Evolutionary conservation across 2,329 filamentous ascomycete genomes (phyloP).

Genomic region (Cordyceps tenuipes): DNA sequence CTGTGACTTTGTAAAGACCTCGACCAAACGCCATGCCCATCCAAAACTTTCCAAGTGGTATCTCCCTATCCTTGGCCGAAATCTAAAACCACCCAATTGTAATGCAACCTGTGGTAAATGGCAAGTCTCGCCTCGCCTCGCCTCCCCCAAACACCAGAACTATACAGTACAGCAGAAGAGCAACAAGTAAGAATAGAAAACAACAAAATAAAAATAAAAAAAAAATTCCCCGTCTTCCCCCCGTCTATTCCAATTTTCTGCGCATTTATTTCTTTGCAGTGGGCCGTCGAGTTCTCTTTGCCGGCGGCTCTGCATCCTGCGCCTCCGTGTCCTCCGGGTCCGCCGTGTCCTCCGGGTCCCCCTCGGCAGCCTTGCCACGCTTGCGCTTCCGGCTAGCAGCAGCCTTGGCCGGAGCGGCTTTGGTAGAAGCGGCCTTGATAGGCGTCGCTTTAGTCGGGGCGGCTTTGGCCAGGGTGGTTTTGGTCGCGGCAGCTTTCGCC

Average conservation of each 20-base stretch:
- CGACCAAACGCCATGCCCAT: neutral
- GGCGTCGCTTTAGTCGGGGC: neutral
- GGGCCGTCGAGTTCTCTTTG: neutral
- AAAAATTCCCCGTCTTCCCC: too few relatives aligned
- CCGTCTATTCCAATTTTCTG: too few relatives aligned
- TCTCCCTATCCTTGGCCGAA: neutral
- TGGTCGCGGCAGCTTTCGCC: neutral
- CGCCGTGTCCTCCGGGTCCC: neutral
- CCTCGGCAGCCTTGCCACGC: neutral
- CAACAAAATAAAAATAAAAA: neutral
- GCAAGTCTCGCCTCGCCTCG: neutral
- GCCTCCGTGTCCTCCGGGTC: too few relatives aligned
- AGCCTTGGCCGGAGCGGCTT: neutral
- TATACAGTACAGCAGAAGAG: neutral
- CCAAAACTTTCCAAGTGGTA: neutral
- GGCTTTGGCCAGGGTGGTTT: neutral
- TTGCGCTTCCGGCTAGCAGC: neutral
- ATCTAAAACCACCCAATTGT: neutral
- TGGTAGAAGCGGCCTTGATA: neutral
- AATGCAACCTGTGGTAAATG: neutral
- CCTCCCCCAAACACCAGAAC: too few relatives aligned
- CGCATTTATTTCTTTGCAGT: neutral
- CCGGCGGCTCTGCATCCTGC: neutral
- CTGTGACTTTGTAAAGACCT: neutral
- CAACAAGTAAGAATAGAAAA: neutral